A percentile compares a stretch with the other conserved stretches of the same genome.
Conservation (phyloP, 345 rosid species). For the Firmiana major region DNA sequence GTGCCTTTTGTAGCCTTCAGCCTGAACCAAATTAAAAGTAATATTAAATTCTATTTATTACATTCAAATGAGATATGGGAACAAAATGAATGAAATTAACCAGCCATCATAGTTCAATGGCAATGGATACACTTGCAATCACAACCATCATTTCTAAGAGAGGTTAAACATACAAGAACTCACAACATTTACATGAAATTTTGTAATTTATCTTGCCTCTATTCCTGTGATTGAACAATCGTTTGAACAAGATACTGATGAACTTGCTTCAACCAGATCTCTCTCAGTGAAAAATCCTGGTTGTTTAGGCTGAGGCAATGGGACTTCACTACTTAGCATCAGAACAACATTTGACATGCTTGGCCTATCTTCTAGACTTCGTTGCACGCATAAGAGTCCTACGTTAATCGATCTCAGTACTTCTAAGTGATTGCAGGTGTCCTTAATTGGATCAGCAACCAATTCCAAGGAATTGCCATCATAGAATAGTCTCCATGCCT, state of each 20-base stretch:
- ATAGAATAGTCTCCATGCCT: constrained; percentile 25
- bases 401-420: constrained; percentile 11
- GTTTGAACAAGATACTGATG: too few relatives aligned
- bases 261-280: constrained; percentile 3
- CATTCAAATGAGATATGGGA: too few relatives aligned
- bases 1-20: too few relatives aligned
- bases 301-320: constrained; percentile 21
- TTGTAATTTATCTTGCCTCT: too few relatives aligned
- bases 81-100: background rate
- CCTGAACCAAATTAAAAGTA: too few relatives aligned
- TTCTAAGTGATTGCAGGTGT: background rate
- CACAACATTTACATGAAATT: too few relatives aligned
- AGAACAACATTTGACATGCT: constrained; percentile 21
- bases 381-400: constrained; percentile 24
- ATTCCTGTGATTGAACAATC: too few relatives aligned
- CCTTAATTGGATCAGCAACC: background rate
- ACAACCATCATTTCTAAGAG: background rate
- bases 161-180: background rate
- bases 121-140: background rate
- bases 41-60: too few relatives aligned
- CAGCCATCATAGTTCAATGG: background rate
- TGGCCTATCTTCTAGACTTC: constrained; percentile 17
- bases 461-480: constrained; percentile 17
- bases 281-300: constrained; percentile 26
- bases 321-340: constrained; percentile 16